A percentile compares a stretch with the other conserved stretches of the same genome.
Evolutionary conservation across 495 filamentous ascomycete genomes (phyloP).

Genomic region (Corynascus novoguineensis): DNA sequence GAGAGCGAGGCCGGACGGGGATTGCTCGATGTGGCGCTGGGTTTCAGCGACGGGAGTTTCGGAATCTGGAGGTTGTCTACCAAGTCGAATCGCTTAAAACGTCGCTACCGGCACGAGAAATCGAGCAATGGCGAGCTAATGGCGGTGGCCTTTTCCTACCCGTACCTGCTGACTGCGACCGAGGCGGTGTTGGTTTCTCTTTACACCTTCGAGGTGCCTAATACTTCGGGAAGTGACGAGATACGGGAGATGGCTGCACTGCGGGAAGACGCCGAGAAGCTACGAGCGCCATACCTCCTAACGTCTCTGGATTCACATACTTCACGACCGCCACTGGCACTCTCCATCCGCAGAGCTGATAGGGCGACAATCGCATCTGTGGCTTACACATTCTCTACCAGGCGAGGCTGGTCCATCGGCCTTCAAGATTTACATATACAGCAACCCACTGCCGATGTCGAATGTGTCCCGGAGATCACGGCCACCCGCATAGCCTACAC

Average conservation of each 20-base stretch:
- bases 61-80: slow-evolving; percentile 58
- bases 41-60: slow-evolving; percentile 73
- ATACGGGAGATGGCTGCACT: not conserved
- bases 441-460: slow-evolving; percentile 19
- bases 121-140: slow-evolving; percentile 62
- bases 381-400: slow-evolving; percentile 70
- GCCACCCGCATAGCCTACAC: slow-evolving; percentile 44
- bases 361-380: slow-evolving; percentile 68
- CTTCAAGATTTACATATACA: slow-evolving; percentile 77
- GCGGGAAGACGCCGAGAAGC: not conserved
- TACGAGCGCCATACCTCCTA: slow-evolving; percentile 52
- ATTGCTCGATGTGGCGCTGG: slow-evolving; percentile 55
- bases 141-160: slow-evolving; percentile 65
- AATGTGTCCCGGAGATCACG: slow-evolving; percentile 40
- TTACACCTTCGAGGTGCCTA: slow-evolving; percentile 55
- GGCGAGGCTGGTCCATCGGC: slow-evolving; percentile 77
- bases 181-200: slow-evolving; percentile 64
- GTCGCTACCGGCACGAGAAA: slow-evolving; percentile 50
- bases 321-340: slow-evolving; percentile 68
- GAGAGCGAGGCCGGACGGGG: slow-evolving; percentile 33
- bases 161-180: slow-evolving; percentile 76
- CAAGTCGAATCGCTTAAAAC: slow-evolving; percentile 36
- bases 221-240: not conserved
- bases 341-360: slow-evolving; percentile 63
- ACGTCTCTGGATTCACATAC: slow-evolving; percentile 79